phyloP scores from a whole-genome alignment of 139 green algal species.

The Coccomyxa sp. region DNA sequence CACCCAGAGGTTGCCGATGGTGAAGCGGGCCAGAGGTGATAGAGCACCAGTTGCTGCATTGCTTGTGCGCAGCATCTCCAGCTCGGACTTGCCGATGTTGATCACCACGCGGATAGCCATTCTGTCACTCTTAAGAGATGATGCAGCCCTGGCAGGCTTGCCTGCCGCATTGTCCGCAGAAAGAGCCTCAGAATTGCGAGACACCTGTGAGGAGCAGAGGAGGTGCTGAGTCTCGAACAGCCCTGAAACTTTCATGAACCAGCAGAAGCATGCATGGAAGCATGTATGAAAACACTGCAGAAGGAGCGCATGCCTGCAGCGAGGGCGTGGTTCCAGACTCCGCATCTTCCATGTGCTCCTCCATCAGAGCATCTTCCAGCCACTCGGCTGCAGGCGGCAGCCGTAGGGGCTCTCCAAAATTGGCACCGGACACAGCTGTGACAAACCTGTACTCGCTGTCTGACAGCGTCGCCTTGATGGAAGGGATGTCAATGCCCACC shows the following conservation, averaged over 20 bases:
- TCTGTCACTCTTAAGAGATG: neutral
- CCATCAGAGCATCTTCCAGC: conserved; percentile 12
- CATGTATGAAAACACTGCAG: neutral
- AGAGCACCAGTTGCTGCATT: conserved; percentile 10
- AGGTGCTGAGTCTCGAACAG: neutral
- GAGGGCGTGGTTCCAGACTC: neutral
- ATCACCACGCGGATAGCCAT: conserved; percentile 28
- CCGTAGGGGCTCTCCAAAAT: conserved; percentile 41
- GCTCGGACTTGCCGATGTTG: conserved; percentile 46
- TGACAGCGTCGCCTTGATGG: conserved; percentile 45
- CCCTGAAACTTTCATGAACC: neutral
- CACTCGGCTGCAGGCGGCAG: neutral
- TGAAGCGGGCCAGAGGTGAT: conserved; percentile 36
- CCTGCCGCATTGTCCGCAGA: neutral
- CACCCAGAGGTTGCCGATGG: conserved; percentile 54
- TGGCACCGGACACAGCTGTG: conserved; percentile 55
- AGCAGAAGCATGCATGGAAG: neutral
- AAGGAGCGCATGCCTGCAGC: neutral
- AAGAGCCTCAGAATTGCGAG: neutral
- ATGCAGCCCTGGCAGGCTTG: neutral
- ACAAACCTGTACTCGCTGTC: conserved; percentile 73
- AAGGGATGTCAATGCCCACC: conserved; percentile 50
- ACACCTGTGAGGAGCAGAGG: neutral
- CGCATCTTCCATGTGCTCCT: neutral
- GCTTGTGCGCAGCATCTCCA: conserved; percentile 48